Evolutionary conservation across 306 rosid genomes (phyloP), one percentile per base, ranked within the genome.

Genomic region (Lathyrus tuberosus): DNA sequence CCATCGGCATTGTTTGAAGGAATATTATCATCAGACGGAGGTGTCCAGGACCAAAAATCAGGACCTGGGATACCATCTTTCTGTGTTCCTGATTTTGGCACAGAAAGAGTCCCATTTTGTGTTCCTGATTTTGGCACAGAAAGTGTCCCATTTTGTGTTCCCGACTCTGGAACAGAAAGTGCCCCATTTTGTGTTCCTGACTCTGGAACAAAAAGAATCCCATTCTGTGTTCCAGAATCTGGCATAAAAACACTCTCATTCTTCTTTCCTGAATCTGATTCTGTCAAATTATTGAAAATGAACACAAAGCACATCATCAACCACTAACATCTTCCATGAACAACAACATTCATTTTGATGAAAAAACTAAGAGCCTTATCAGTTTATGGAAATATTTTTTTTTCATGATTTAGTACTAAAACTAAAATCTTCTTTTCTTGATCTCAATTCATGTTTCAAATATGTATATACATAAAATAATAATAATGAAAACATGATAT

Each of bases 41-140:
- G 99, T 43, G 84, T 72, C 99, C 99, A 95, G 28, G 95, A 86
- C 97, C 99, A 95, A 77, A 95, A 91, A 76, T 91, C 96, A 16
- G 97, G 99, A 71, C 99, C 99, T 3, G 97, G 97, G 18, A 84
- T 74, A 61, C 75, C 86, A 60, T 56, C 73, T 80, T 59, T 77
- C 79, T 78, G 83, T 73, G 66, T 66, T 11, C 73, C 86, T 7
- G 88, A 77, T 14, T 40, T 79, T 33, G 82, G 64, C 47, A 80
- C 69, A 42, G 58, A 11, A 13, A 60, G 65, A 78, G 64, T 78
- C 63, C 74, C 81, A 48, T 57, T 74, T 62, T 40, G 75, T 20
- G 30, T 58, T 78, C 87, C 98, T 3, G 88, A 76, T 10, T 44
- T 74, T 40, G 79, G 65, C 48, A 80, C 70, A 48, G 57, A 11